phyloP scores from a whole-genome alignment of 345 rosid species.

The Clarkia xantiana region DNA sequence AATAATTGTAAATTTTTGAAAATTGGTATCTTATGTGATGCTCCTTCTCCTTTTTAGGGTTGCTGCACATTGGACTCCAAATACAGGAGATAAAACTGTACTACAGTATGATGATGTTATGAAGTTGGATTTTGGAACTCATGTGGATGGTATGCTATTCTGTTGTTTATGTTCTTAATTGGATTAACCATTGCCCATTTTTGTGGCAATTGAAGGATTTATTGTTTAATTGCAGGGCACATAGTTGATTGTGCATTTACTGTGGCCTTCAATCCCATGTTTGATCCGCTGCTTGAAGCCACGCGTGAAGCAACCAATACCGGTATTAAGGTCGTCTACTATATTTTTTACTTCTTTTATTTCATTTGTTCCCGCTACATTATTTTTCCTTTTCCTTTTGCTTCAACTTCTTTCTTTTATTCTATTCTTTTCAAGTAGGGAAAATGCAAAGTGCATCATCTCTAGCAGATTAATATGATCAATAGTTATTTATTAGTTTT shows the following conservation, averaged over 20 bases:
- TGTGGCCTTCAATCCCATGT: constrained; percentile 98
- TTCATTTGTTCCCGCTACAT: no score
- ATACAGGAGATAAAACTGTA: constrained; percentile 87
- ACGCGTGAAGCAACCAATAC: constrained; percentile 90
- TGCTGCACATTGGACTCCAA: constrained; percentile 99
- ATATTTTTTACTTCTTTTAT: no score
- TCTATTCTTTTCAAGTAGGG: no score
- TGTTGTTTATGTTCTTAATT: not conserved
- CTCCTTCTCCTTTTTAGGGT: constrained; percentile 38
- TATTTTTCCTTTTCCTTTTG: no score
- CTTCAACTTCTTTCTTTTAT: no score
- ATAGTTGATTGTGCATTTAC: constrained; percentile 93
- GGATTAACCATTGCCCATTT: not conserved
- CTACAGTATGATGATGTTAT: constrained; percentile 94
- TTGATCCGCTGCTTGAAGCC: constrained; percentile 80
- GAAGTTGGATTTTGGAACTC: constrained; percentile 97
- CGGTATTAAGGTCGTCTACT: constrained; percentile 68
- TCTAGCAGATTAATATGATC: no score
- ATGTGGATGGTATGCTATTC: constrained; percentile 61
- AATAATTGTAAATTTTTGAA: not conserved
- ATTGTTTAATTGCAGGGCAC: constrained; percentile 39
- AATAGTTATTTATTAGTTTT: not conserved
- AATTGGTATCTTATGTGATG: not conserved
- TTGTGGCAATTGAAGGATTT: not conserved
- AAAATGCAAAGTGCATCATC: no score